These are phyloP conservation scores for Coemansia sp. DNA, from an alignment of 192 early-diverging fungal species.

Conservation along the genomic window DNA sequence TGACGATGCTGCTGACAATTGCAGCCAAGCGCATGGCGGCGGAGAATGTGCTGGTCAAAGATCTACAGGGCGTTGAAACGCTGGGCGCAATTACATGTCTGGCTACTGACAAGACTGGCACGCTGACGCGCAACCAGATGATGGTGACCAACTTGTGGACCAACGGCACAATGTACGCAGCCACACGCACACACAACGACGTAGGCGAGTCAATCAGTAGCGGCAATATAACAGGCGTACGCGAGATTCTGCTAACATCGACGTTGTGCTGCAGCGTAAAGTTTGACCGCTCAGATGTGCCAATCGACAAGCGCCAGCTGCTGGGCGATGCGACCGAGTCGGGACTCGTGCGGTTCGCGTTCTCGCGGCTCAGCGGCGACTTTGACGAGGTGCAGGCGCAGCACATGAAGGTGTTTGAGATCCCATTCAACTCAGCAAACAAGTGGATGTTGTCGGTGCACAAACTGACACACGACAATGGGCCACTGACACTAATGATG, in stretches of 20 bases:
- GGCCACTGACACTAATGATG: slow-evolving; percentile 71
- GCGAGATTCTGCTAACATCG: slow-evolving; percentile 78
- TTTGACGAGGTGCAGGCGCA: slow-evolving; percentile 69
- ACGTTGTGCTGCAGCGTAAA: slow-evolving; percentile 82
- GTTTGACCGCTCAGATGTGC: slow-evolving; percentile 88
- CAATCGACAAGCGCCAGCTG: slow-evolving; percentile 77
- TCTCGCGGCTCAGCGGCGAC: slow-evolving; percentile 60
- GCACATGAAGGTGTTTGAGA: slow-evolving; percentile 90
- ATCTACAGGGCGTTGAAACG: slow-evolving; percentile 94
- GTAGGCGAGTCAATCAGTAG: slow-evolving; percentile 52
- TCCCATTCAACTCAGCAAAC: slow-evolving; percentile 94
- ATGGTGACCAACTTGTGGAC: slow-evolving; percentile 91
- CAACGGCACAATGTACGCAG: slow-evolving; percentile 63
- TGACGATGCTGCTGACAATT: slow-evolving; percentile 90
- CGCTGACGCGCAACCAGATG: slow-evolving; percentile 96
- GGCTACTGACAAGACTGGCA: slow-evolving; percentile 97
- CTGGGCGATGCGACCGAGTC: slow-evolving; percentile 95
- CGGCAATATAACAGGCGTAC: slow-evolving; percentile 61
- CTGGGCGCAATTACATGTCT: slow-evolving; percentile 94
- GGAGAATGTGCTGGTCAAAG: slow-evolving; percentile 91
- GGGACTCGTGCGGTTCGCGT: slow-evolving; percentile 82
- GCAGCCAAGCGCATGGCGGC: slow-evolving; percentile 93
- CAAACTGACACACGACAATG: slow-evolving; percentile 54
- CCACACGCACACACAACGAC: slow-evolving; percentile 54
- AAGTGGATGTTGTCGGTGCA: slow-evolving; percentile 95